phyloP scores from a whole-genome alignment of 2,329 filamentous ascomycete genomes.

The Malbranchea zuffiana region DNA sequence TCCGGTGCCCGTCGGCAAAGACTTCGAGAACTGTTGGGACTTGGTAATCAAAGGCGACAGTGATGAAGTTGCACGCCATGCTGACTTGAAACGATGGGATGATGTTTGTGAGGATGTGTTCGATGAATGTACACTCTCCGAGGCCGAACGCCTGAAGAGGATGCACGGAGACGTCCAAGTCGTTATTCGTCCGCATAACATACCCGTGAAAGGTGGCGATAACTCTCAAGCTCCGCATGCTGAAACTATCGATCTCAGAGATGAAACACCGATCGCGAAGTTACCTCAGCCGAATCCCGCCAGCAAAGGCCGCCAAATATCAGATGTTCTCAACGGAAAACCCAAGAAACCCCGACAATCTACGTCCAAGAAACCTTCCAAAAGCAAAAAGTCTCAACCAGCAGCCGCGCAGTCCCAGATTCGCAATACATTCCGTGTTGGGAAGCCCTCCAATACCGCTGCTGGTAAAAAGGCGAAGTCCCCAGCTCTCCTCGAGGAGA shows the following conservation, averaged over 20 bases:
- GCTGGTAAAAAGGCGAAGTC: slow-evolving; percentile 21
- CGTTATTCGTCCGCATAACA: slow-evolving; percentile 27
- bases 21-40: slow-evolving; percentile 90
- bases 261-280: neutral
- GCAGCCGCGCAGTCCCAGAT: slow-evolving; percentile 7
- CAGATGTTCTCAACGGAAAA: slow-evolving; percentile 16
- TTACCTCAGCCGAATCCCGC: slow-evolving; percentile 16
- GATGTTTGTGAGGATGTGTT: slow-evolving; percentile 35
- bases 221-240: slow-evolving; percentile 4
- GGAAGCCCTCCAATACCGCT: slow-evolving; percentile 7
- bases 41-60: slow-evolving; percentile 76
- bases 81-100: slow-evolving; percentile 50
- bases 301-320: slow-evolving; percentile 15
- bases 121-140: slow-evolving; percentile 35
- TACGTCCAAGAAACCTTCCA: slow-evolving; percentile 8
- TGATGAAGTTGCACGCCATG: slow-evolving; percentile 72
- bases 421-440: slow-evolving; percentile 9
- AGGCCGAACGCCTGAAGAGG: slow-evolving; percentile 34
- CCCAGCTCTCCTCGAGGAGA: slow-evolving; percentile 18
- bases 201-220: slow-evolving; percentile 26
- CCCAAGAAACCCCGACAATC: slow-evolving; percentile 15
- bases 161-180: slow-evolving; percentile 30
- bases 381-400: slow-evolving; percentile 8
- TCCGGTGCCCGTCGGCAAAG: slow-evolving; percentile 65
- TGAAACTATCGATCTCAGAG: neutral